Base-by-base conservation (phyloP, 805 yeast genomes). In the Lipomyces yamadae region DNA sequence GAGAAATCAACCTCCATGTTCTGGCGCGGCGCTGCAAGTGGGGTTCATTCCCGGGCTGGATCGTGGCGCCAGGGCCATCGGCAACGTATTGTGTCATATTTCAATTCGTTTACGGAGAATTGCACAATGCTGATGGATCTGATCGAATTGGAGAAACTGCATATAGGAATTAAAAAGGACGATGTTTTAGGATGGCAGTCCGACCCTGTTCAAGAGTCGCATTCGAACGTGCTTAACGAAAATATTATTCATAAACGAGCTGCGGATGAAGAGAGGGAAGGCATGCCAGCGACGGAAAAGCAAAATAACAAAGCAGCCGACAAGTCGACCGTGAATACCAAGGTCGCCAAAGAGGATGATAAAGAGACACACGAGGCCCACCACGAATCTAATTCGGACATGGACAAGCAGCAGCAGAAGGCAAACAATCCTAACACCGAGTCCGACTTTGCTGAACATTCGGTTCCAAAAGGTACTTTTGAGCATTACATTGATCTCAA, bases 1-100 rank as follows among this genome's bases (percentile, higher is more conserved):
- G 60, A 62, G n/a, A 72, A 72, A 52, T 13, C 50, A 7, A 33
- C 60, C 13, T 13, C 37, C n/a, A 45, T 72, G 34, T 70, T 48
- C 55, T 72, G 74, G 74, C 65, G 74, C 11, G 74, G 74, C 1
- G 58, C 72, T 13, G 66, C 74, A 1, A 67, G 72, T 3, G 74
- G 74, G 4, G 55, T 74, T 18, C 60, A 63, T 29, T 72, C 72
- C 18, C 56, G 64, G 24, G 62, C 29, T 11, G 72, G 68, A 4
- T 56, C 62, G 3, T 72, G 74, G 74, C 56, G 66, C 30, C 18
- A 54, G 11, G 67, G 71, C 3, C 74, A 72, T 53, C 71, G 74
- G 52, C 74, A 72, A 55, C 68, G 73, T 8, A 59, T 65, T 2
- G 13, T 69, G 2, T 58, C 56, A 33, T 69, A 68, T 56, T 68